Percentiles rank a stretch among this genome's conserved stretches.
phyloP scores from a whole-genome alignment of 2,329 filamentous ascomycete genomes.

The Talaromyces funiculosus region DNA sequence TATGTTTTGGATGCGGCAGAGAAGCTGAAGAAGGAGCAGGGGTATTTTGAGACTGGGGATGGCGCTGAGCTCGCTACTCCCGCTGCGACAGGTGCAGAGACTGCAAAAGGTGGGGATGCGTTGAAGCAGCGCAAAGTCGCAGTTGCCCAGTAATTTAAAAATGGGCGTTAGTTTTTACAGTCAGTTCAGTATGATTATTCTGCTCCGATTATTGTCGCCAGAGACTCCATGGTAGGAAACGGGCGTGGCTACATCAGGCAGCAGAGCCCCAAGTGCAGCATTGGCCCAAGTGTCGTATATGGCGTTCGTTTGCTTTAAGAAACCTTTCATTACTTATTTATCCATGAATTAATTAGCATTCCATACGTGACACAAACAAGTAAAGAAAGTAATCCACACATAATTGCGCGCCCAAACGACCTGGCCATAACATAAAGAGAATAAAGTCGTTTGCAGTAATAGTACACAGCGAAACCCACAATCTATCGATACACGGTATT shows the following conservation, averaged over 20 bases:
- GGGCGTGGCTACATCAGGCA: too few relatives aligned
- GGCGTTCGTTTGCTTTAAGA: background rate
- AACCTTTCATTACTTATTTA: background rate
- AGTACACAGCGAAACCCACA: background rate
- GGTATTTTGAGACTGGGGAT: constrained; percentile 24
- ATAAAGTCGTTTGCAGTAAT: background rate
- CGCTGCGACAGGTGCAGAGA: constrained; percentile 1
- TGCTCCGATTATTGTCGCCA: background rate
- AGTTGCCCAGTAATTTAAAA: background rate
- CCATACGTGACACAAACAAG: background rate
- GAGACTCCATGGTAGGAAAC: too few relatives aligned
- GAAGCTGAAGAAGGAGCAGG: constrained; percentile 26
- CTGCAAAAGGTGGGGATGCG: background rate
- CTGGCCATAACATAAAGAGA: background rate
- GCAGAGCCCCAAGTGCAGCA: too few relatives aligned
- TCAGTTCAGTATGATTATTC: background rate
- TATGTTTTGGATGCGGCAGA: constrained; percentile 29
- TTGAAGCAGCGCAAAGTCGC: constrained; percentile 9
- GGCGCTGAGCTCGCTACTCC: constrained; percentile 12
- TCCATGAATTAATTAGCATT: background rate
- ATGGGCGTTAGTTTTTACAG: background rate
- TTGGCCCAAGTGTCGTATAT: background rate
- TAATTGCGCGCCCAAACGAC: constrained; percentile 7
- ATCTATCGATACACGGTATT: constrained; percentile 13
- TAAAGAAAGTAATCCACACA: background rate